Conservation (phyloP, 352 stramenopile species). For the Lagenidium giganteum region DNA sequence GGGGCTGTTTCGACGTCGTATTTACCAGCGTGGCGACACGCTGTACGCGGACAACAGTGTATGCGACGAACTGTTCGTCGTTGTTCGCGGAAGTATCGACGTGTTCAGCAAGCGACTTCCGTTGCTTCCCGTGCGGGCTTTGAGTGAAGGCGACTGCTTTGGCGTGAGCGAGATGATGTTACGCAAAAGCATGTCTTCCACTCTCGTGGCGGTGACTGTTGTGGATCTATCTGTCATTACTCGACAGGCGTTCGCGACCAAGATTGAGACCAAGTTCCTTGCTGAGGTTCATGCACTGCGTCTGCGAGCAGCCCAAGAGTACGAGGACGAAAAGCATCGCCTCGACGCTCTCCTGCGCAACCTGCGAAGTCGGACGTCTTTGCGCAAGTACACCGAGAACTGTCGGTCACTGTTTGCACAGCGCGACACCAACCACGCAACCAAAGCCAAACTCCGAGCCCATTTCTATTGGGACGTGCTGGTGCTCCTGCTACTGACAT, state of each 20-base stretch:
- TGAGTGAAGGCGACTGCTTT: conserved; percentile 55
- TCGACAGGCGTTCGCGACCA: conserved; percentile 30
- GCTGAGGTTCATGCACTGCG: conserved; percentile 32
- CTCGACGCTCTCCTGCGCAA: conserved; percentile 52
- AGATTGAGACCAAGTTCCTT: conserved; percentile 44
- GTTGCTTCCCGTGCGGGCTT: conserved; percentile 35
- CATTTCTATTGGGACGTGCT: conserved; percentile 67
- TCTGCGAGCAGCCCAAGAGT: conserved; percentile 32
- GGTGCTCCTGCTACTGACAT: conserved; percentile 42
- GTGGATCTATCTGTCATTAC: conserved; percentile 56
- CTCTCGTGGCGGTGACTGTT: conserved; percentile 39
- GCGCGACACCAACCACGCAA: conserved; percentile 32
- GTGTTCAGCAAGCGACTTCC: conserved; percentile 38
- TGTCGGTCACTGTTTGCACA: conserved; percentile 61
- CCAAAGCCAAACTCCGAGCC: conserved; percentile 41
- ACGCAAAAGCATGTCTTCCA: conserved; percentile 43
- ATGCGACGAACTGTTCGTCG: conserved; percentile 67
- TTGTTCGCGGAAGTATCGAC: conserved; percentile 56
- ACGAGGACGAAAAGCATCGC: conserved; percentile 37
- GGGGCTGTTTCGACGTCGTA: conserved; percentile 51
- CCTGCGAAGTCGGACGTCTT: conserved; percentile 26
- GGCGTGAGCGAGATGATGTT: conserved; percentile 62
- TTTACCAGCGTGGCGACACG: conserved; percentile 61
- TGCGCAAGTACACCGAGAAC: conserved; percentile 45
- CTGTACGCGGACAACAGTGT: conserved; percentile 56